Percentiles rank a stretch among this genome's conserved stretches.
These are phyloP conservation scores for Clonostachys chloroleuca DNA, from an alignment of 2,329 filamentous ascomycete species.

Conservation along the genomic window DNA sequence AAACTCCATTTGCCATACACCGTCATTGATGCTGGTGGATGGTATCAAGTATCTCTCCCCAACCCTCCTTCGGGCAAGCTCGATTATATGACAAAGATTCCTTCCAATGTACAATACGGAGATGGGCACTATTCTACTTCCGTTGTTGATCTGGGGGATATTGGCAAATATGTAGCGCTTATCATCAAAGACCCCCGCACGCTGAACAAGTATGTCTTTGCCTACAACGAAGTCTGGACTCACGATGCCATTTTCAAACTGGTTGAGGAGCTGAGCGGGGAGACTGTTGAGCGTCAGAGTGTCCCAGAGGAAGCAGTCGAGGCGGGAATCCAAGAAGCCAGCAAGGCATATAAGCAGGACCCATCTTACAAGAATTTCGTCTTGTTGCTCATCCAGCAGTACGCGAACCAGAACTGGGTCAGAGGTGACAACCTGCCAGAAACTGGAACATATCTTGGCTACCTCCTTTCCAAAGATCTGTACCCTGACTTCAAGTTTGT, in stretches of 20 bases:
- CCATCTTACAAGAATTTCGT: not conserved
- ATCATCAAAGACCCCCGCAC: not conserved
- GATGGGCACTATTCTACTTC: not conserved
- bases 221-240: not conserved
- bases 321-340: too few relatives aligned
- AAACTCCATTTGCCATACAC: not conserved
- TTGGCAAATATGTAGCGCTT: not conserved
- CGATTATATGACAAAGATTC: not conserved
- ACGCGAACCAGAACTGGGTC: not conserved
- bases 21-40: not conserved
- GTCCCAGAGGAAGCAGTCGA: not conserved
- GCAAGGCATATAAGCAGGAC: too few relatives aligned
- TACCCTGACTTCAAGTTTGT: not conserved
- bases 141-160: not conserved
- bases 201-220: not conserved
- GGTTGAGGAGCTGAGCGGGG: not conserved
- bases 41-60: not conserved
- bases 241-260: not conserved
- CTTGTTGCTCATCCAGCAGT: not conserved
- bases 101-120: not conserved
- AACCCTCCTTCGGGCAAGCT: not conserved
- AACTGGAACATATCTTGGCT: not conserved
- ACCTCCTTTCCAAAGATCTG: not conserved
- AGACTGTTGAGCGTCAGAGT: not conserved
- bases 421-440: not conserved